Evolutionary conservation across 106 monocot species (phyloP).

Genomic region (Dendrobium nobile): DNA sequence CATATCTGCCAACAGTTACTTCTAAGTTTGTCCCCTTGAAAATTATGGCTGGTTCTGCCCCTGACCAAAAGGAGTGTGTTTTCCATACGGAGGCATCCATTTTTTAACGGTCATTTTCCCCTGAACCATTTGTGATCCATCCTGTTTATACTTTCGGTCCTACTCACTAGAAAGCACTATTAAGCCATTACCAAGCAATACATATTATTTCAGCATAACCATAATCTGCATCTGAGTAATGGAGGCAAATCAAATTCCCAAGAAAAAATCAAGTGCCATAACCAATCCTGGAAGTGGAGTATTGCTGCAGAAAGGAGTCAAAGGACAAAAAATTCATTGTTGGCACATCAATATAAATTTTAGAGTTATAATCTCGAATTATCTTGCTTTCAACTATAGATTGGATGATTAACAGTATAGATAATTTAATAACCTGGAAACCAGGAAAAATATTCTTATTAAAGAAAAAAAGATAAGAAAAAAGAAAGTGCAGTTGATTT

Average conservation of each 20-base stretch:
- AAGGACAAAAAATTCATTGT: no score
- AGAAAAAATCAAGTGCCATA: no score
- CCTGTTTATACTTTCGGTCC: neutral
- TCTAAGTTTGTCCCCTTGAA: no score
- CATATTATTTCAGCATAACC: neutral
- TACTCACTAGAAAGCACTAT: neutral
- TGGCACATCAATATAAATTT: neutral
- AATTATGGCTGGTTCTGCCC: no score
- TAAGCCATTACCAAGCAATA: neutral
- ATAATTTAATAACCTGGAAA: neutral
- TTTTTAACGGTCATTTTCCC: no score
- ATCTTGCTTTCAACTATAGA: neutral
- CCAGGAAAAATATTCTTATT: neutral
- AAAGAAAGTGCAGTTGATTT: neutral
- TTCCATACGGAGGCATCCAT: no score
- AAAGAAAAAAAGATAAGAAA: neutral
- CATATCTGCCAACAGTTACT: no score
- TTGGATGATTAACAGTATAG: neutral
- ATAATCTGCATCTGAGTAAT: no score
- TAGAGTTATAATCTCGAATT: neutral
- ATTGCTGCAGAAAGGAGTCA: no score
- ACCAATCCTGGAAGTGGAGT: no score
- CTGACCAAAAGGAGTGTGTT: no score
- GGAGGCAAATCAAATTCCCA: no score
- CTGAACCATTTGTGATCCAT: neutral